Percentiles rank a stretch among this genome's conserved stretches.
Conservation (phyloP, 768 basidiomycete genomes). For the Suillus hirtellus region DNA sequence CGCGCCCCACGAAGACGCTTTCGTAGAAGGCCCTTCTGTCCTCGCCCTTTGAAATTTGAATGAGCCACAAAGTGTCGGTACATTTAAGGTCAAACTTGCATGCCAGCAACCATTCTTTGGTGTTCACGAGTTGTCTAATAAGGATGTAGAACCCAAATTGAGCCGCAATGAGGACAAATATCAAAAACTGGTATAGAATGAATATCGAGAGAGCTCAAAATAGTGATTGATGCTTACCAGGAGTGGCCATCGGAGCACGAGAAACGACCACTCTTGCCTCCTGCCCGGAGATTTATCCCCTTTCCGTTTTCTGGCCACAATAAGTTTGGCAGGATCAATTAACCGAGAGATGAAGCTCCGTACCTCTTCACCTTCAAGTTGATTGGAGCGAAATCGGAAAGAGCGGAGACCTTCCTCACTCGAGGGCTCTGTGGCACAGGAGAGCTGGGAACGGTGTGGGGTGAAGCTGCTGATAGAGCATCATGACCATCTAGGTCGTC, state of each 20-base stretch:
- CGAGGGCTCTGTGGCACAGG: conserved; percentile 41
- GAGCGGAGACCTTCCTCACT: conserved; percentile 77
- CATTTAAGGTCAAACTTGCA: conserved; percentile 50
- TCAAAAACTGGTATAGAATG: conserved; percentile 57
- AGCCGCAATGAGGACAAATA: conserved; percentile 77
- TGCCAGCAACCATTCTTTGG: conserved; percentile 90
- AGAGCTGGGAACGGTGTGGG: conserved; percentile 22
- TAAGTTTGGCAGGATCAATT: conserved; percentile 7
- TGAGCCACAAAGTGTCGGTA: conserved; percentile 8
- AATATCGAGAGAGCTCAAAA: neutral
- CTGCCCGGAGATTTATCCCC: conserved; percentile 37
- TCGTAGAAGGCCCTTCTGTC: conserved; percentile 76
- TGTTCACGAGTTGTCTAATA: conserved; percentile 90
- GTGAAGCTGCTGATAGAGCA: conserved; percentile 25
- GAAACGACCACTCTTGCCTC: conserved; percentile 71
- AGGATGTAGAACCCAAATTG: conserved; percentile 88
- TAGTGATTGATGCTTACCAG: conserved; percentile 49
- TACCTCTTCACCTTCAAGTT: conserved; percentile 82
- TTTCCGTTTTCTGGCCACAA: conserved; percentile 37
- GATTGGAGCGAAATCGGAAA: conserved; percentile 89
- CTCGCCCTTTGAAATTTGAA: conserved; percentile 61
- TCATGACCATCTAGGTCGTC: conserved; percentile 46
- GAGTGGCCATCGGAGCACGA: conserved; percentile 85
- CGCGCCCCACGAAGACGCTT: conserved; percentile 71
- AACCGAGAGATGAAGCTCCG: neutral